phyloP scores from a whole-genome alignment of 352 stramenopile genomes.

The Phytophthora uliginosa region DNA sequence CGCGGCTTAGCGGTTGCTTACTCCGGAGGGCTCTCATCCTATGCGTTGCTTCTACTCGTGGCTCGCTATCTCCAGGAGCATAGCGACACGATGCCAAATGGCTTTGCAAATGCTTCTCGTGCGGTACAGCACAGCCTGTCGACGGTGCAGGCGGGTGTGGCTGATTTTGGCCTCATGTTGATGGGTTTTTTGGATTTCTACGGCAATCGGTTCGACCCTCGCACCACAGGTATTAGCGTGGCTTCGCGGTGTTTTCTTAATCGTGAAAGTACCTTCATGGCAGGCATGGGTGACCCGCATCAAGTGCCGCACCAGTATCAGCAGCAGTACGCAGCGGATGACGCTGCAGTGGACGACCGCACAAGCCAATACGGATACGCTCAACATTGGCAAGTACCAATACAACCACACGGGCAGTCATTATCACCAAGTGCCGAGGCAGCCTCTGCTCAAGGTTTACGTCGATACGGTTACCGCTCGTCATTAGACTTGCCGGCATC shows the following conservation, averaged over 20 bases:
- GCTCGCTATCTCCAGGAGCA: conserved; percentile 94
- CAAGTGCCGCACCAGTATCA: conserved; percentile 61
- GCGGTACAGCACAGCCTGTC: conserved; percentile 70
- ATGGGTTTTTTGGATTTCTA: conserved; percentile 99
- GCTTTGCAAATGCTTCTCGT: conserved; percentile 70
- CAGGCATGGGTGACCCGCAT: conserved; percentile 40
- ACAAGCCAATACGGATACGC: conserved; percentile 53
- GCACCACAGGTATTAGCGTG: conserved; percentile 92
- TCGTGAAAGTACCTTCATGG: conserved; percentile 68
- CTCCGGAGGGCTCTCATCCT: conserved; percentile 97
- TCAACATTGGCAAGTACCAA: conserved; percentile 73
- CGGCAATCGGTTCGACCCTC: conserved; percentile 94
- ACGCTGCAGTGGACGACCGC: conserved; percentile 64
- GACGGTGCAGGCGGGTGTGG: conserved; percentile 62
- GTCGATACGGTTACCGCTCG: conserved; percentile 76
- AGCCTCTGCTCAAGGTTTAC: conserved; percentile 66
- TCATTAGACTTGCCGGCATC: conserved; percentile 69
- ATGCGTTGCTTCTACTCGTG: conserved; percentile 97
- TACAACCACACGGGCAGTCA: conserved; percentile 48
- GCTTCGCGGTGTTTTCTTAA: conserved; percentile 86
- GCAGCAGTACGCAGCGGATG: conserved; percentile 53
- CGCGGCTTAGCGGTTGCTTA: conserved; percentile 96
- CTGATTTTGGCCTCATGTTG: conserved; percentile 96
- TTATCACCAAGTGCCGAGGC: conserved; percentile 63
- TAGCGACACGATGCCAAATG: conserved; percentile 71